Conservation (phyloP, 495 filamentous ascomycete genomes). For the Hypoxylon perforatum region DNA sequence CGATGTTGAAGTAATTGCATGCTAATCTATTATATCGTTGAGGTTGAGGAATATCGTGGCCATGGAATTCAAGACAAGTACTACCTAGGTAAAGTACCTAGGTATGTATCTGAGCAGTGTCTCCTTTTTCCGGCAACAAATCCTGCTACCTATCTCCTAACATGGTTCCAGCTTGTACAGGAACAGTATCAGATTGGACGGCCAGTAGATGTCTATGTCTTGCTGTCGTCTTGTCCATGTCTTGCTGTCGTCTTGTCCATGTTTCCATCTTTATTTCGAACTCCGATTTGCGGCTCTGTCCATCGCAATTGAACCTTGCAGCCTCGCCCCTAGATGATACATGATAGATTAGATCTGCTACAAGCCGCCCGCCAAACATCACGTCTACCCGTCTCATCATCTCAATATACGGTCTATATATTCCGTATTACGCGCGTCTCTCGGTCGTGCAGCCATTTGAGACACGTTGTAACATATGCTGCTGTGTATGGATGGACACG, state of each 20-base stretch:
- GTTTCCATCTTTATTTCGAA: conserved; percentile 9
- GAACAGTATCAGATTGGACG: conserved; percentile 17
- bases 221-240: neutral
- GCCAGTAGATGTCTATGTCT: too few species aligned
- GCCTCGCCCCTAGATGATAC: conserved; percentile 17
- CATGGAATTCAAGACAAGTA: too few species aligned
- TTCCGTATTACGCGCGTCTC: conserved; percentile 18
- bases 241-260: neutral
- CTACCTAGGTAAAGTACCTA: too few species aligned
- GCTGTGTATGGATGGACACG: neutral
- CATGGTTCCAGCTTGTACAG: neutral
- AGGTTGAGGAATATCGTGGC: conserved; percentile 8
- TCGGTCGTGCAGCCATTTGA: neutral
- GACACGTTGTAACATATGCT: conserved; percentile 2
- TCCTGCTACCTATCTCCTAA: too few species aligned
- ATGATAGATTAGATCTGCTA: conserved; percentile 33
- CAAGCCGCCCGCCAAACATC: conserved; percentile 15
- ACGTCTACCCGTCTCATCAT: conserved; percentile 2
- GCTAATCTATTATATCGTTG: conserved; percentile 13
- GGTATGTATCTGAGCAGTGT: neutral
- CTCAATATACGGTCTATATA: conserved; percentile 6
- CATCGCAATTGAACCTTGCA: conserved; percentile 32
- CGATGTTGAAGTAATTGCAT: conserved; percentile 14
- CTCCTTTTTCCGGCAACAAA: too few species aligned
- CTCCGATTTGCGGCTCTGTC: conserved; percentile 41